Base-by-base conservation (phyloP, 2,329 filamentous ascomycete species). In the Phialophora verrucosa region DNA sequence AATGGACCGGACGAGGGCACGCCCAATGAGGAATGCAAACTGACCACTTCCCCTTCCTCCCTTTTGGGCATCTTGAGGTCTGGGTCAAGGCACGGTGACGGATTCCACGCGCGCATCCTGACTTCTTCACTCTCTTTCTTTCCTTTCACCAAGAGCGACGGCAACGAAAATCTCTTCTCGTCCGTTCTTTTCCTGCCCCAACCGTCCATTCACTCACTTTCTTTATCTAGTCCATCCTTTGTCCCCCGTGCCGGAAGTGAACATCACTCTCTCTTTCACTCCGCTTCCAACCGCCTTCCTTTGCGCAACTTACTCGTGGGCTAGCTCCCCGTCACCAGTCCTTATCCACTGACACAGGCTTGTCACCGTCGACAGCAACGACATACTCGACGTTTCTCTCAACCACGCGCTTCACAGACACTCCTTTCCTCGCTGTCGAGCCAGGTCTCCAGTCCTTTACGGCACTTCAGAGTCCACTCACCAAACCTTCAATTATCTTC, bases 371-470 rank as follows among this genome's bases (percentile, higher is more conserved):
- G 63, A 69, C 69, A 65, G 63, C 56, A 44, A 51, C 59, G 3
- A 8, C 27, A 25, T n/a, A 27, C 51, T 32, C 42, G 47, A 47
- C 53, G 67, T 44, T 50, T 60, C 57, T 59, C 4, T 29, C n/a
- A 55, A 38, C 49, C 49, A 12, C 42, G 12, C 25, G 32, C 49
- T 42, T 50, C 17, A 5, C 49, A 64, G 42, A 54, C 51, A 62
- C 25, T 61, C 31, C 29, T 63, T 55, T 23, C n/a, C 35, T 49
- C 54, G 47, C 65, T 70, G 68, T 70, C 47, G 68, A 70, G 65
- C 68, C 62, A 68, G 68, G 65, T 68, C 65, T 68, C 65, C 68
- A 69, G 68, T 67, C 64, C 38, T 64, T 61, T 8, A 14, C 53
- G 29, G 17, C 25, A 32, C 29, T 54, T 56, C 64, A 2, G 23